Evolutionary conservation across 371 early-diverging fungal species (phyloP).

Genomic region (Zopfochytrium polystomum): DNA sequence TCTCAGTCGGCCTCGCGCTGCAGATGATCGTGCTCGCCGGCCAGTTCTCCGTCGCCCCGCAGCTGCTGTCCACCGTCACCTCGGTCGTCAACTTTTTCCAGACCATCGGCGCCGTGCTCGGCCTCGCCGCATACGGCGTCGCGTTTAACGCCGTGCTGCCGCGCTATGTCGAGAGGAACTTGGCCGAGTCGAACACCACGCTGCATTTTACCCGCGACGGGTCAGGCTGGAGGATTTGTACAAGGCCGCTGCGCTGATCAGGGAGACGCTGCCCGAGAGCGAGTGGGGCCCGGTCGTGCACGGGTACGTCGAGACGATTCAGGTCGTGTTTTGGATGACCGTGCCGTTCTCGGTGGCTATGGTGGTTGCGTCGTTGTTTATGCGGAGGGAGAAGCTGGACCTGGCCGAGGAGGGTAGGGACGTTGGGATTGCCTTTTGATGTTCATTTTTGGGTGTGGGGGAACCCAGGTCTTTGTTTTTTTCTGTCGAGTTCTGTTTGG

Average conservation of each 20-base stretch:
- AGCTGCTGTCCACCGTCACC: slow-evolving; percentile 1
- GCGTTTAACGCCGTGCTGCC: slow-evolving; percentile 9
- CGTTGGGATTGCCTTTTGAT: too few relatives aligned
- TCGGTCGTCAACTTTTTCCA: too few relatives aligned
- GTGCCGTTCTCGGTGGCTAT: background rate
- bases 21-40: slow-evolving; percentile 7
- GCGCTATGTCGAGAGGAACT: background rate
- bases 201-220: background rate
- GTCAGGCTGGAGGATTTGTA: too few relatives aligned
- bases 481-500: too few relatives aligned
- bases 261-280: background rate
- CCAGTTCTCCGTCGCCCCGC: slow-evolving; percentile 7
- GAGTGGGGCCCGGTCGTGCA: slow-evolving; percentile 9
- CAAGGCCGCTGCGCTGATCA: too few relatives aligned
- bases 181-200: slow-evolving; percentile 14
- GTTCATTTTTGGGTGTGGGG: too few relatives aligned
- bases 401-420: too few relatives aligned
- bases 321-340: slow-evolving; percentile 3
- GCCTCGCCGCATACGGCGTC: too few relatives aligned
- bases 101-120: too few relatives aligned
- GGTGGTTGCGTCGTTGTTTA: slow-evolving; percentile 10
- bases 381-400: slow-evolving; percentile 8
- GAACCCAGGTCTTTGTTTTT: too few relatives aligned
- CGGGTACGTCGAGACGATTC: slow-evolving; percentile 15
- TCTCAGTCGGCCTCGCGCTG: background rate